Evolutionary conservation across 768 basidiomycete genomes (phyloP), one percentile per base, ranked within the genome.

Genomic region (Xerocomellus intermedius): DNA sequence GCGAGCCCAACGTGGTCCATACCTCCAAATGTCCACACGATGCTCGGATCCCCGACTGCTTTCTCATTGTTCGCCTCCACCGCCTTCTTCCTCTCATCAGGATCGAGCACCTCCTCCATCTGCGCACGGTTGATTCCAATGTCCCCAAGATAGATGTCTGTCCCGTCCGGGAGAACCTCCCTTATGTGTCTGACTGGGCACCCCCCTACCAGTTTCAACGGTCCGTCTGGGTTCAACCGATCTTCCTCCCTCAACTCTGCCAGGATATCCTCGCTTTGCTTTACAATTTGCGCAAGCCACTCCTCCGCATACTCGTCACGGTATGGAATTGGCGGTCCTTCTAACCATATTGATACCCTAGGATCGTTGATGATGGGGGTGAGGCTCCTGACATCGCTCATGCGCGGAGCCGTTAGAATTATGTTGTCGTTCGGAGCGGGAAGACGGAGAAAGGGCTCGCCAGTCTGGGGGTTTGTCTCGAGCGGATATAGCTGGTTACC

Each of bases 11-110:
- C 30, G 32, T 13, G 8, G 1, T 21, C 56, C 79, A 13, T 65
- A 87, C 87, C 77, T 58, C 86, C 87, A 32, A 87, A 67, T 13
- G 74, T 76, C 83, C 84, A 89, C 26, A 81, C 63, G 51, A 86
- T 84, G 30, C 71, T 71, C 12, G 80, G 78, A 59, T 87, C 82
- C 13, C 83, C 85, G 13, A 68, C 50, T 8, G 63, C 60, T 50
- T 74, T 74, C 1, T 53, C 64, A 22, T 69, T 62, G 59, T 86
- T 87, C 58, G 72, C 72, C 43, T 72, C 68, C 32, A 68, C 67
- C 14, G 71, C 67, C 39, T 58, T 61, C 43, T 68, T 67, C 60
- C 69, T 69, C 58, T 74, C 70, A 28, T 75, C 76, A 38, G 60
- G 58, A 57, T 82, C 77, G 38, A 62, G 33, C 38, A 69, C 55